Percentiles rank a stretch among this genome's conserved stretches.
Conservation (phyloP, 345 rosid genomes). For the Corchorus capsularis region DNA sequence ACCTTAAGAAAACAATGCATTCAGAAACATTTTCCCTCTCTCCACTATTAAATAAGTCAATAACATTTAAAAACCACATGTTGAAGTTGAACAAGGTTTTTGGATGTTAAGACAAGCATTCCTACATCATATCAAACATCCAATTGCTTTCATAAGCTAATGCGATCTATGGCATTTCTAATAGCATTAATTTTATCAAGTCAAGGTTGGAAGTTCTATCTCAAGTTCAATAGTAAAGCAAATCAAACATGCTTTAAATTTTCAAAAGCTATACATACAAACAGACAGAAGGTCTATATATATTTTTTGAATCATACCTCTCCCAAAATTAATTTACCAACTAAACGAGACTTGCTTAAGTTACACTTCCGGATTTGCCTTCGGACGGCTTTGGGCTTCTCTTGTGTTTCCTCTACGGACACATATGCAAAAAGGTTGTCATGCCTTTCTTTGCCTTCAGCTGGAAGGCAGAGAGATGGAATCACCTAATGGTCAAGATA, state of each 20-base stretch:
- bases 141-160: not conserved
- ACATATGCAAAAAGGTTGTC: slow-evolving; percentile 63
- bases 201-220: not conserved
- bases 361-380: slow-evolving; percentile 78
- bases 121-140: not conserved
- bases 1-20: not conserved
- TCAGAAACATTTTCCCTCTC: not conserved
- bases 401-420: slow-evolving; percentile 43
- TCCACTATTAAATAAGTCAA: not conserved
- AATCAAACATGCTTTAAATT: not conserved
- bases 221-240: not conserved
- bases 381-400: slow-evolving; percentile 34
- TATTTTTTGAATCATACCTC: slow-evolving; percentile 51
- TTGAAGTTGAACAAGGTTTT: not conserved
- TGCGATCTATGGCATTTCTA: not conserved
- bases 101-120: not conserved
- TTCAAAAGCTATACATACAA: not conserved
- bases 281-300: not conserved
- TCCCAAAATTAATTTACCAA: slow-evolving; percentile 61
- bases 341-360: slow-evolving; percentile 58
- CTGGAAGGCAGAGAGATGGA: slow-evolving; percentile 55
- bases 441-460: slow-evolving; percentile 36
- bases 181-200: slow-evolving; percentile 4
- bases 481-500: slow-evolving; percentile 59
- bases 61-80: not conserved